Base-by-base conservation (phyloP, 129 eudicot species). In the Tanacetum coccineum region DNA sequence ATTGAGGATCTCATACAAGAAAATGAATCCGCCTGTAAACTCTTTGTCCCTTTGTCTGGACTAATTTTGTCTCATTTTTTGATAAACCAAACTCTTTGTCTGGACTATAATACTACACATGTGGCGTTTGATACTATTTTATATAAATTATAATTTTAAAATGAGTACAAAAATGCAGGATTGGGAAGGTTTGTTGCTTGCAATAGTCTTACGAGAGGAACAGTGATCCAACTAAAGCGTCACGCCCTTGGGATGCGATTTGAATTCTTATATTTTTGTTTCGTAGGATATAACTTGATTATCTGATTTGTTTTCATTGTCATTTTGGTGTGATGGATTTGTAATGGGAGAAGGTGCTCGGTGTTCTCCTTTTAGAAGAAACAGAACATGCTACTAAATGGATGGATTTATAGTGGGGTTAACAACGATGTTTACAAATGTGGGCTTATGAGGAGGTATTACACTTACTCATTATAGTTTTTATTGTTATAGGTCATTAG, bases 341-440 rank as follows among this genome's bases (percentile, higher is more conserved):
- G 86, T 81, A 46, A 77, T 81, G 82, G 86, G 86, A 49, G 86
- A 81, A 70, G 86, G 86, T 32, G 86, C 86, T 47, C n/a, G 86
- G 86, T 40, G 82, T 78, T 55, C 74, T 81, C 56, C 56, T 72
- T 67, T 56, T 75, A 67, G 79, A 75, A 75, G 79, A 75, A 56
- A 45, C 67, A 40, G 79, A 75, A 57, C 79, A 75, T 75, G 79
- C 79, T n/a, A 75, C n/a, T n/a, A n/a, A n/a, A n/a, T n/a, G n/a
- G n/a, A n/a, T n/a, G n/a, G n/a, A n/a, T n/a, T n/a, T n/a, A n/a
- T n/a, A n/a, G n/a, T n/a, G n/a, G n/a, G n/a, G n/a, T n/a, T n/a
- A n/a, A n/a, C n/a, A n/a, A n/a, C n/a, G n/a, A n/a, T n/a, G n/a
- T n/a, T n/a, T n/a, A n/a, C n/a, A n/a, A n/a, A n/a, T n/a, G n/a